Evolutionary conservation across 2,329 filamentous ascomycete species (phyloP), one percentile per base, ranked within the genome.

Genomic region (Grosmannia penicillata): DNA sequence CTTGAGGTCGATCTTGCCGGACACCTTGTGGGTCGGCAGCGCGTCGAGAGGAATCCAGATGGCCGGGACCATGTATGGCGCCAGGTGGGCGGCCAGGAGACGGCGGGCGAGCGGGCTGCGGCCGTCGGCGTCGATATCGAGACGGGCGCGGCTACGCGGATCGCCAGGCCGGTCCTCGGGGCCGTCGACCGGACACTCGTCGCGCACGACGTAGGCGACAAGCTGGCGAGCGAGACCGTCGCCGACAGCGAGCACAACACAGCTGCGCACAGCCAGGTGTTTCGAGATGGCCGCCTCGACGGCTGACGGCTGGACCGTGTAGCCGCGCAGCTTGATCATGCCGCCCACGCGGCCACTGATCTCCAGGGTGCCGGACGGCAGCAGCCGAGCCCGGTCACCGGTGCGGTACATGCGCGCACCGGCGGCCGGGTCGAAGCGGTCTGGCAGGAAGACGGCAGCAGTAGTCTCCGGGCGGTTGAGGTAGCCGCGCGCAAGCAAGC

Each of bases 51-150:
- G 72, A 27, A 87, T 75, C 82, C 82, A 89, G 4, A 86, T 56
- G 1, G 78, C 68, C 0, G 82, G 82, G 38, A 89, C 78, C 82
- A 89, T 87, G 56, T 89, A 89, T 44, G 83, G 80, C 2, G 82
- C 82, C 23, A 89, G 66, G 45, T 75, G 74, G 14, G 69, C 61
- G 1, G 75, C 67, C 3, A 89, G 65, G 14, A 69, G 68, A 39
- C 75, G 71, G 33, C 82, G 70, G 4, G 80, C 75, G 6, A 68
- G 67, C 1, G 81, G 75, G 47, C 81, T 85, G 55, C 82, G 78
- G 6, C 79, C 81, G 22, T 74, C 70, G 40, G 78, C 72, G 43
- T 85, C 75, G 33, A 86, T 72, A 33, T 78, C 70, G 3, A 83
- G 63, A 4, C 62, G 56, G 0, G 75, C 71, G 18, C 79, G 75